phyloP scores from a whole-genome alignment of 352 stramenopile genomes.

The Phytophthora lateralis region DNA sequence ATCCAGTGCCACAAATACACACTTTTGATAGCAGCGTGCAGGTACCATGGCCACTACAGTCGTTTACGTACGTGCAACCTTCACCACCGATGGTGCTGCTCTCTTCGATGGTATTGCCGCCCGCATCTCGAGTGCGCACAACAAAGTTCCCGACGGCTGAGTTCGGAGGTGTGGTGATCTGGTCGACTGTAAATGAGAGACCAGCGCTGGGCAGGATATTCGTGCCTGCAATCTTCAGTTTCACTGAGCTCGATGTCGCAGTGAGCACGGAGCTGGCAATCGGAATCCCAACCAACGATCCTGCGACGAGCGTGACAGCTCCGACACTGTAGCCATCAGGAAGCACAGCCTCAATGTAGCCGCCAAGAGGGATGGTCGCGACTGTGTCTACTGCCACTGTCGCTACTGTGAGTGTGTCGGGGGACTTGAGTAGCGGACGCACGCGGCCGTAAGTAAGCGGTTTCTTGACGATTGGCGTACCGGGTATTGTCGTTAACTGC shows the following conservation, averaged over 20 bases:
- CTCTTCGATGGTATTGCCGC: constrained; percentile 59
- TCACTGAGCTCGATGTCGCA: constrained; percentile 31
- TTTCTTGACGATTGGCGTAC: constrained; percentile 73
- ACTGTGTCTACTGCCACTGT: constrained; percentile 49
- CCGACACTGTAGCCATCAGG: constrained; percentile 46
- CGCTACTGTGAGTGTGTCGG: constrained; percentile 41
- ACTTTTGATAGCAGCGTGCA: constrained; percentile 72
- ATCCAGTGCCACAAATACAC: constrained; percentile 68
- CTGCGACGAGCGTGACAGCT: constrained; percentile 28
- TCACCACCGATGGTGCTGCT: constrained; percentile 55
- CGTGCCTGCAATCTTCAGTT: constrained; percentile 39
- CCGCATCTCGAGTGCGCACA: constrained; percentile 52
- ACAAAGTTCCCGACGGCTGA: constrained; percentile 51
- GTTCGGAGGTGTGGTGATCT: constrained; percentile 50
- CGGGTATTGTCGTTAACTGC: constrained; percentile 40
- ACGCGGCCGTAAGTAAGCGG: constrained; percentile 55
- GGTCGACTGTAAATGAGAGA: constrained; percentile 49
- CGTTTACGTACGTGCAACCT: constrained; percentile 69
- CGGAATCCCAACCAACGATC: constrained; percentile 40
- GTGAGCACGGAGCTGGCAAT: constrained; percentile 37
- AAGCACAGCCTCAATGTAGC: constrained; percentile 58
- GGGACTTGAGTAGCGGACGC: constrained; percentile 43
- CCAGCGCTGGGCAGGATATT: constrained; percentile 32
- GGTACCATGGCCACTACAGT: constrained; percentile 84
- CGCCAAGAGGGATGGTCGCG: constrained; percentile 43